These are phyloP conservation scores for Neofusicoccum kwambonambiense DNA, from an alignment of 2,329 filamentous ascomycete genomes.

Conservation along the genomic window DNA sequence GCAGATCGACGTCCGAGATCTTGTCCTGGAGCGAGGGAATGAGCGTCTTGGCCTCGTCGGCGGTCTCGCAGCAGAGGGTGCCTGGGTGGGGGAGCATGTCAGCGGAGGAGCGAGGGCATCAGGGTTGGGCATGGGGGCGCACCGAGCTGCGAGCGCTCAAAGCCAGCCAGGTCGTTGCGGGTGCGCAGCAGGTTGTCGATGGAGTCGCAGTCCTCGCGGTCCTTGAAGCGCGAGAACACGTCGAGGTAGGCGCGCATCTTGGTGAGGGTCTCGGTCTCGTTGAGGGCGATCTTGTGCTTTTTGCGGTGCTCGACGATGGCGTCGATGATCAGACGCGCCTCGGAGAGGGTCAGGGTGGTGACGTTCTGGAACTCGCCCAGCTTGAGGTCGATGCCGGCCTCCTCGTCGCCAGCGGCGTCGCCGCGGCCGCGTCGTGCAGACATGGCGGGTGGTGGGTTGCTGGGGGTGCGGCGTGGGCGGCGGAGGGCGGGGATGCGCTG, in stretches of 20 bases:
- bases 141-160: conserved; percentile 93
- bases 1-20: conserved; percentile 83
- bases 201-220: conserved; percentile 91
- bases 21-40: conserved; percentile 88
- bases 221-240: conserved; percentile 92
- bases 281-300: conserved; percentile 55
- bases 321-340: conserved; percentile 88
- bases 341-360: conserved; percentile 86
- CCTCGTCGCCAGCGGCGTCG: conserved; percentile 63
- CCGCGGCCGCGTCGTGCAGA: conserved; percentile 28
- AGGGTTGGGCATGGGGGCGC: conserved; percentile 29
- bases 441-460: conserved; percentile 24
- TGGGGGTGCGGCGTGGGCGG: background rate
- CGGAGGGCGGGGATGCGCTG: background rate
- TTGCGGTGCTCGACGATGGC: conserved; percentile 79
- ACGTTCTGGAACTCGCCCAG: conserved; percentile 93
- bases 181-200: conserved; percentile 82
- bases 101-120: background rate
- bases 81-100: conserved; percentile 51
- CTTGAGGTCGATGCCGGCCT: conserved; percentile 75
- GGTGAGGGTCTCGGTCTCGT: conserved; percentile 58
- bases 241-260: conserved; percentile 93
- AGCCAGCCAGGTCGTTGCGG: conserved; percentile 79
- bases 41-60: conserved; percentile 93
- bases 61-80: conserved; percentile 85